Evolutionary conservation across 179 eudicot genomes (phyloP), one percentile per base, ranked within the genome.

Genomic region (Kewa caespitosa): DNA sequence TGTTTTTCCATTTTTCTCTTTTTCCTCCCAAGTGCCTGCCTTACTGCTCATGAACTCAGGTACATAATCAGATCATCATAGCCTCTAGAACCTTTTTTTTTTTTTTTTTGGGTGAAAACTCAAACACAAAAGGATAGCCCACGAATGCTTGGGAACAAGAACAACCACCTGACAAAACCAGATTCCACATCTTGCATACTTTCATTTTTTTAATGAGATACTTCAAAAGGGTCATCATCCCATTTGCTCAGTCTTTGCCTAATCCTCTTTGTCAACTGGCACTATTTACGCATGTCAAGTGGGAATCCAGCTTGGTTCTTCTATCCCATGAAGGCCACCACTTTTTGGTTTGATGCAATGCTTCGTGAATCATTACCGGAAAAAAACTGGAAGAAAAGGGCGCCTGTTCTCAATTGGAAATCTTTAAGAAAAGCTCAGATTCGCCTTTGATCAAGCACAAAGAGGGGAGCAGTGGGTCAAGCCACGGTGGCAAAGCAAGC

Each of bases 351-450:
- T n/a, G n/a, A 23, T 10, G 57, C 27, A 20, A 8, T 22, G n/a
- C n/a, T 50, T 22, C 12, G 3, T 50, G 25, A 50, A 8, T 50
- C 57, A 50, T 50, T 0, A 2, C 57, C 20, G 1, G 28, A 23
- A 23, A n/a, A n/a, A n/a, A n/a, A n/a, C n/a, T n/a, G n/a, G n/a
- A n/a, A n/a, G n/a, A n/a, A n/a, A n/a, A n/a, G n/a, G n/a, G n/a
- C n/a, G n/a, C n/a, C n/a, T n/a, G n/a, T n/a, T n/a, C n/a, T n/a
- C n/a, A n/a, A n/a, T n/a, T n/a, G n/a, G n/a, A n/a, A n/a, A n/a
- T n/a, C n/a, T n/a, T n/a, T n/a, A n/a, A n/a, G 39, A 12, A 57
- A 59, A 63, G 71, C 78, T 74, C 71, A 74, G 72, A 50, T 74
- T 48, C 31, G 71, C 50, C 62, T 36, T 74, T 52, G 32, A 30